Percentiles rank a stretch among this genome's conserved stretches.
Evolutionary conservation across 768 basidiomycete genomes (phyloP).

Genomic region (Termitomyces bulborhizus): DNA sequence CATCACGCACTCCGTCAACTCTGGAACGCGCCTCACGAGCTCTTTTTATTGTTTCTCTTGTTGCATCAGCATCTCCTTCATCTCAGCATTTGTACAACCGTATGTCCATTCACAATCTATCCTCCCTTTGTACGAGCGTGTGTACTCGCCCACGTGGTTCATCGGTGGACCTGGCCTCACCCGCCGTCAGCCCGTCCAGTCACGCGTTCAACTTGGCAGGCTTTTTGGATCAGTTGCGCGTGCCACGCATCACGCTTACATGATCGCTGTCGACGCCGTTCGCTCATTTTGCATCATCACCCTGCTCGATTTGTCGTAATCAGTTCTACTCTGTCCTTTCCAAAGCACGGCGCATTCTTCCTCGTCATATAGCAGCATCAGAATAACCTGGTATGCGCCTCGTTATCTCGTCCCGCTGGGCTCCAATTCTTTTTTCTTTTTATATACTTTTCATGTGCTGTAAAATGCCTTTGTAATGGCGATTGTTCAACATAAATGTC

Average conservation of each 20-base stretch:
- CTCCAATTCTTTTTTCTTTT: background rate
- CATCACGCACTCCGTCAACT: background rate
- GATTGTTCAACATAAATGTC: background rate
- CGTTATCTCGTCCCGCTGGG: background rate
- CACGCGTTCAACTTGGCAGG: background rate
- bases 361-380: background rate
- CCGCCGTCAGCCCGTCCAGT: background rate
- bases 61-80: conserved; percentile 10
- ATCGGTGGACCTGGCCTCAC: background rate
- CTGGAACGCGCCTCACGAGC: background rate
- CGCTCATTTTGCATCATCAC: background rate
- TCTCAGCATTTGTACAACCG: conserved; percentile 13
- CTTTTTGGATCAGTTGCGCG: background rate
- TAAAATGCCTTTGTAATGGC: conserved; percentile 3
- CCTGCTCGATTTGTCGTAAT: conserved; percentile 16
- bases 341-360: background rate
- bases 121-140: background rate
- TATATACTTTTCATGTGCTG: conserved; percentile 8
- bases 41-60: conserved; percentile 1
- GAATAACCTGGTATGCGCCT: background rate
- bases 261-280: background rate
- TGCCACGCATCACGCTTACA: background rate
- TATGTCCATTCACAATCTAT: conserved; percentile 6
- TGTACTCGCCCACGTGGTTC: background rate
- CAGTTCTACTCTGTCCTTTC: conserved; percentile 2